A percentile compares a stretch with the other conserved stretches of the same genome.
phyloP scores from a whole-genome alignment of 1,139 yeast species.

The Candida labiduridarum region DNA sequence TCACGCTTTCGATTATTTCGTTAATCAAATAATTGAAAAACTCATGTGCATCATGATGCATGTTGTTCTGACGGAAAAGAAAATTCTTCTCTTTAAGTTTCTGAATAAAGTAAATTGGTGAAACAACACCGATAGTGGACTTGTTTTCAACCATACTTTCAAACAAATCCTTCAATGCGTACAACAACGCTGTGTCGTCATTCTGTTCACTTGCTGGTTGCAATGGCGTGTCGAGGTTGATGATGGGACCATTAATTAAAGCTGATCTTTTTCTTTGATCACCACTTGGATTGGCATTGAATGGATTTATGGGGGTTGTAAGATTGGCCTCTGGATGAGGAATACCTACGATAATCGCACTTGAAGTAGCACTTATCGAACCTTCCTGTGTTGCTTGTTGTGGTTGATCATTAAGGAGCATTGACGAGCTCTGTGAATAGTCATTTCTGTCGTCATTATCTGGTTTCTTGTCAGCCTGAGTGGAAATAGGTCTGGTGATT shows the following conservation, averaged over 20 bases:
- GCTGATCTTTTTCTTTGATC: slow-evolving; percentile 86
- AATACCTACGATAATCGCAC: slow-evolving; percentile 45
- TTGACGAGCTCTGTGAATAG: slow-evolving; percentile 41
- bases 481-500: slow-evolving; percentile 37
- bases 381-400: slow-evolving; percentile 21
- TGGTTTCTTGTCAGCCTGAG: slow-evolving; percentile 6
- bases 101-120: slow-evolving; percentile 74
- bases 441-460: slow-evolving; percentile 24
- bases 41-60: slow-evolving; percentile 99
- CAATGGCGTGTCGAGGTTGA: slow-evolving; percentile 73
- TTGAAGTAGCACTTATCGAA: slow-evolving; percentile 30
- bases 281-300: slow-evolving; percentile 55
- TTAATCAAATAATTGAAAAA: slow-evolving; percentile 85
- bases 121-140: slow-evolving; percentile 77
- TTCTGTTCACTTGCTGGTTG: slow-evolving; percentile 43
- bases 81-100: slow-evolving; percentile 80
- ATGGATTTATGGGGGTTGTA: slow-evolving; percentile 41
- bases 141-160: slow-evolving; percentile 79
- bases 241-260: slow-evolving; percentile 76
- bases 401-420: slow-evolving; percentile 30
- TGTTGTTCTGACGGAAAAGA: slow-evolving; percentile 76
- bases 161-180: slow-evolving; percentile 81
- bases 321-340: slow-evolving; percentile 45
- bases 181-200: slow-evolving; percentile 59
- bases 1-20: slow-evolving; percentile 73